Base-by-base conservation (phyloP, 768 basidiomycete species). In the Coprinopsis marcescibilis region DNA sequence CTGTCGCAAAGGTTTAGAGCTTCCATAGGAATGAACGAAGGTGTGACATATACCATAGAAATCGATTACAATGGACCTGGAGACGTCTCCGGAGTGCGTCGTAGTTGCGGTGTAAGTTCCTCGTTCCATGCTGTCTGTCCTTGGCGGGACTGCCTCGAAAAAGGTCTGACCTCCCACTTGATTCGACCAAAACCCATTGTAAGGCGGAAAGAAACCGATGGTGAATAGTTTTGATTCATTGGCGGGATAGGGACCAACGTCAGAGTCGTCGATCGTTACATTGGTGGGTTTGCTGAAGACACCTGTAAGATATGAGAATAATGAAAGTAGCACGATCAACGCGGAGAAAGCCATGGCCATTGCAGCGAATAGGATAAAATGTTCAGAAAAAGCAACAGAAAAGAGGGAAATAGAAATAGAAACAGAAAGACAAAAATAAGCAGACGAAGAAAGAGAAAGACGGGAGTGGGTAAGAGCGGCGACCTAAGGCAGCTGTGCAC, bases 301-400 rank as follows among this genome's bases (percentile, higher is more conserved):
- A 5, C 41, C 41, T 15, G 41, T 29, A 27, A 27, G 17, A 19
- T 27, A 30, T 24, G 17, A 15, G 41, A 30, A 29, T 13, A 43
- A 29, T 11, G 41, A 43, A 26, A 43, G 13, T 11, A 43, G 19
- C 26, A 30, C 41, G 41, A 43, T 30, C 41, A 43, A 43, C 41
- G 41, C 26, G 27, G 19, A 19, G 41, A 15, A 26, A 11, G 24
- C 25, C 41, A 43, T 43, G 26, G 39, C 4, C 35, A 11, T n/a
- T 10, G 35, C 8, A 8, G n/a, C 10, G 10, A n/a, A 32, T 32
- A n/a, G n/a, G 30, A 32, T n/a, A 8, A 32, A n/a, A 8, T 8
- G n/a, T 8, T 8, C 10, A 32, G n/a, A 8, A n/a, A 32, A 37
- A 7, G 10, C 7, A 37, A 17, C 7, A 37, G 17, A 37, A 17